Base-by-base conservation (phyloP, 108 stramenopile species). In the Cyclotella sp. region DNA sequence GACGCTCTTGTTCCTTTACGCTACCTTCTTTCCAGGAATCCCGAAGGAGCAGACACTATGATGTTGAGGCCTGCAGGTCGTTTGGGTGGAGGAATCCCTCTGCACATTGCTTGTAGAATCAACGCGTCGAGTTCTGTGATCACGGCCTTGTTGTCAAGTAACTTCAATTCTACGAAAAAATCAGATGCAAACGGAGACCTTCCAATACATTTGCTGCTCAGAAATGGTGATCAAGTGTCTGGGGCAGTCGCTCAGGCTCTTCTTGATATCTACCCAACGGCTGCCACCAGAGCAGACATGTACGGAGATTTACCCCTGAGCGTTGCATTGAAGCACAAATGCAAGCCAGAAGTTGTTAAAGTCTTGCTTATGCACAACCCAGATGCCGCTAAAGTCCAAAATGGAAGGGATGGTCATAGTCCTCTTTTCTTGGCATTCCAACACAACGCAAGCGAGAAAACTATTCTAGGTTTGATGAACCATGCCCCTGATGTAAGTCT, bases 391-490 rank as follows among this genome's bases (percentile, higher is more conserved):
- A 75, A 83, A 27, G 83, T 80, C 45, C 64, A 59, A 44, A 83
- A 80, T 75, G 83, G 83, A 42, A 74, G 80, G 40, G 92, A 91
- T 27, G 92, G 94, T 1, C 94, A 93, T 67, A 89, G 88, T 69
- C 81, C 90, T 65, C 73, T 95, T 18, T 89, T 89, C 66, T 68
- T 95, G 44, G 90, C 94, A 12, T 95, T 95, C 64, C 79, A 89
- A 55, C 85, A 95, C 68, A 75, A 90, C 70, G 94, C 94, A 8
- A 91, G 91, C 57, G 94, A 95, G 75, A 78, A 91, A 51, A 92
- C 91, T 9, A 93, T 95, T 39, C 89, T 95, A 78, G 92, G 91
- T 15, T 66, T 95, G 0, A 75, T 95, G 55, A 95, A 95, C 62
- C 94, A 95, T 83, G 92, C 94, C 24, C 94, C 94, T 26, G 90